Evolutionary conservation across 768 basidiomycete genomes (phyloP).

Genomic region (Tricholoma saponaceum): DNA sequence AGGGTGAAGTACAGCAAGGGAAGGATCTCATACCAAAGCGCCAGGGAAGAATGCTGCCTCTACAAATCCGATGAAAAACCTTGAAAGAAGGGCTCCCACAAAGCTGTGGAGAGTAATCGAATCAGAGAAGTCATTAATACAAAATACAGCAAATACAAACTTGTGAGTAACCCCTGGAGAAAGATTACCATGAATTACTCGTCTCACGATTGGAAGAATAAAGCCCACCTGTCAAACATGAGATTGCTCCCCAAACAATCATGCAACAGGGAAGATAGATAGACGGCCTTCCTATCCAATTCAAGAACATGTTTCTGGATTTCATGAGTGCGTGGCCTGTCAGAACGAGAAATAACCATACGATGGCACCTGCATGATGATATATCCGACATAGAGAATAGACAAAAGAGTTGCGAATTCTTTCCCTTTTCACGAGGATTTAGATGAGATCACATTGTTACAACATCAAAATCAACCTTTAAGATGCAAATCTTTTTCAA

Average conservation of each 20-base stretch:
- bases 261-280: conserved; percentile 60
- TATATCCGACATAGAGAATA: conserved; percentile 64
- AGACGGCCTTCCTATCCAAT: conserved; percentile 59
- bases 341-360: conserved; percentile 23
- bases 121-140: background rate
- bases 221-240: conserved; percentile 42
- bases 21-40: conserved; percentile 35
- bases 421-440: conserved; percentile 12
- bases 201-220: background rate
- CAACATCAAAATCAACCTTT: conserved; percentile 27
- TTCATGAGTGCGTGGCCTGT: background rate
- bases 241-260: conserved; percentile 61
- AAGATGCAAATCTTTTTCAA: conserved; percentile 57
- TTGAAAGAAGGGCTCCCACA: conserved; percentile 55
- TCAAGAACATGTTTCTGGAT: conserved; percentile 64
- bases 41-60: conserved; percentile 73
- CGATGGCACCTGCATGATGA: conserved; percentile 73
- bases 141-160: conserved; percentile 4
- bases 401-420: conserved; percentile 61
- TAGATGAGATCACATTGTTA: background rate
- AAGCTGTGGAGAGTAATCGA: conserved; percentile 38
- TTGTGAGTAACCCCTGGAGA: conserved; percentile 16
- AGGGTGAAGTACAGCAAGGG: background rate
- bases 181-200: background rate
- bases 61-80: conserved; percentile 78